Percentiles rank a stretch among this genome's conserved stretches.
phyloP scores from a whole-genome alignment of 179 eudicot species.

The Carnegiea gigantea region DNA sequence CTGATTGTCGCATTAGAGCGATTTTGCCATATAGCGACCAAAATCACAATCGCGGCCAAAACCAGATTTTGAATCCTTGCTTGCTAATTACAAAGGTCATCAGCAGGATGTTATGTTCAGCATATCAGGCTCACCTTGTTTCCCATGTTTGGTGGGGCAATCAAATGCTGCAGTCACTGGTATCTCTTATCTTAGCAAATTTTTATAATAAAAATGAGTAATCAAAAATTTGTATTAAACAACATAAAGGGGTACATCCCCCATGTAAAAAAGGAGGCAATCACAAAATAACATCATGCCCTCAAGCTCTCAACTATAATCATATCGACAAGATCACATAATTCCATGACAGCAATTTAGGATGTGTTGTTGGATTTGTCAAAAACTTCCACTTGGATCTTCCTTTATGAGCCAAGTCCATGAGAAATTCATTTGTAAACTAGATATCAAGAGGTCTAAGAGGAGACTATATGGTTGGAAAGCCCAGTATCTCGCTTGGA shows the following conservation, averaged over 20 bases:
- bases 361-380: background rate
- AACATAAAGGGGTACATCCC: no score
- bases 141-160: background rate
- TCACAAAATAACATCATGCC: no score
- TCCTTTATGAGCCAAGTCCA: background rate
- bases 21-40: no score
- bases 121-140: background rate
- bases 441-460: background rate
- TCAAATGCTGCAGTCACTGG: background rate
- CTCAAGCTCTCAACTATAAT: no score
- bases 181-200: background rate
- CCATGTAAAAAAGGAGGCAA: no score
- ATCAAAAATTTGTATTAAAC: no score
- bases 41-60: no score
- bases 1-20: no score
- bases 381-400: background rate
- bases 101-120: background rate
- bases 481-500: background rate
- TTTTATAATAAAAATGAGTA: no score
- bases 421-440: background rate
- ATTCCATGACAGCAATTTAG: background rate
- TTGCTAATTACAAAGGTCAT: background rate
- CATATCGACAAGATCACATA: no score
- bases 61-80: no score
- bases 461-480: background rate